Evolutionary conservation across 148 eudicot genomes (phyloP).

Genomic region (Camellia granthamiana): DNA sequence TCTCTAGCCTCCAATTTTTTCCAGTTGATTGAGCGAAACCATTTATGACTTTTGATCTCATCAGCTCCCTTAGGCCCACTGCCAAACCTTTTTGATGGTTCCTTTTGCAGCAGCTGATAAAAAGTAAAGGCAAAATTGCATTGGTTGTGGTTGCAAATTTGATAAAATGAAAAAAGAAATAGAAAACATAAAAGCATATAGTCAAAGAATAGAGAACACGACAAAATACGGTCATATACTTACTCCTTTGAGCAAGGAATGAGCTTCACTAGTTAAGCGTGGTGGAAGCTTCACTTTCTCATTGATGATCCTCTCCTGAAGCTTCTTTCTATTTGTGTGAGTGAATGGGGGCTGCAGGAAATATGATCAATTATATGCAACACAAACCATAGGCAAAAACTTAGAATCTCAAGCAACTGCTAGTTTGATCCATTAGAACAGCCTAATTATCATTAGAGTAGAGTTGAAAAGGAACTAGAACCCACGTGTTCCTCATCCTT

Average conservation of each 20-base stretch:
- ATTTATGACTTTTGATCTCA: slow-evolving; percentile 74
- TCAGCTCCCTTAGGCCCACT: slow-evolving; percentile 71
- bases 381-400: background rate
- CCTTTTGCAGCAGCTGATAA: slow-evolving; percentile 68
- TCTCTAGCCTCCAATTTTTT: slow-evolving; percentile 74
- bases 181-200: background rate
- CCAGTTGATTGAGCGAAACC: slow-evolving; percentile 87
- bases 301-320: slow-evolving; percentile 78
- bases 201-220: background rate
- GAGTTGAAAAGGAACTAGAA: background rate
- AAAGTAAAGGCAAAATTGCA: slow-evolving; percentile 4
- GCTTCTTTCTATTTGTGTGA: slow-evolving; percentile 80
- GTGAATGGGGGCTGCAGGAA: slow-evolving; percentile 76
- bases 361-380: background rate
- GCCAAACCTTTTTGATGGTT: slow-evolving; percentile 74
- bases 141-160: background rate
- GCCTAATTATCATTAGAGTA: no score
- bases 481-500: background rate
- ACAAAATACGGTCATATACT: slow-evolving; percentile 16
- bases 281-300: slow-evolving; percentile 87
- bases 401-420: background rate
- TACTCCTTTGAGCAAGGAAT: slow-evolving; percentile 88
- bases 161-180: background rate
- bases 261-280: slow-evolving; percentile 70
- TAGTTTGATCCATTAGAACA: background rate